phyloP scores from a whole-genome alignment of 768 basidiomycete species.

The Auricularia sp. region DNA sequence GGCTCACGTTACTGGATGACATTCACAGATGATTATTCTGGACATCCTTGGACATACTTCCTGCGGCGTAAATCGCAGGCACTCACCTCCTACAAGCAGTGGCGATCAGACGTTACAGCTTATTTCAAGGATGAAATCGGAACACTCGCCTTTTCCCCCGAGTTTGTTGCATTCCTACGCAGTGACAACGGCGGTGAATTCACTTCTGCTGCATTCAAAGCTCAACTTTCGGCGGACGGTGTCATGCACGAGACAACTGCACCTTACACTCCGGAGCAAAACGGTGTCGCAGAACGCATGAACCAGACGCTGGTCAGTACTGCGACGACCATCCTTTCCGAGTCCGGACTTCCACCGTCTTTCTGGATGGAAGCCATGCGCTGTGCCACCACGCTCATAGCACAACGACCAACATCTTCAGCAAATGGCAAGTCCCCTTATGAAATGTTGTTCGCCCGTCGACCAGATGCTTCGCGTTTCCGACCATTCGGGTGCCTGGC shows the following conservation, averaged over 20 bases:
- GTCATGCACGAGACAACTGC: background rate
- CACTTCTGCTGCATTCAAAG: background rate
- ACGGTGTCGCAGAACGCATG: slow-evolving; percentile 16
- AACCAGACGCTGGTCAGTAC: slow-evolving; percentile 13
- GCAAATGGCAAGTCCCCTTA: background rate
- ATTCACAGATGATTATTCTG: slow-evolving; percentile 11
- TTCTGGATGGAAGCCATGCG: slow-evolving; percentile 17
- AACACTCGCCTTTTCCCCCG: background rate
- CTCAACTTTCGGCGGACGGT: background rate
- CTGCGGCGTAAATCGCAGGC: background rate
- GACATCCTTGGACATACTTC: background rate
- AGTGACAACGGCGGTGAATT: slow-evolving; percentile 11
- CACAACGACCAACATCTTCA: slow-evolving; percentile 13
- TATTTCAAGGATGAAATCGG: background rate
- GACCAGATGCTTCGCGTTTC: background rate
- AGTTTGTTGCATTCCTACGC: slow-evolving; percentile 5
- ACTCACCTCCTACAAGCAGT: background rate
- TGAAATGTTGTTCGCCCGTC: background rate
- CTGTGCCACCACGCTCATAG: slow-evolving; percentile 15
- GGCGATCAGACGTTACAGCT: background rate
- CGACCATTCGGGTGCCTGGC: background rate
- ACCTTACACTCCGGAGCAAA: slow-evolving; percentile 16
- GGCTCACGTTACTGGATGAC: slow-evolving; percentile 11
- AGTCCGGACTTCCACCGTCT: slow-evolving; percentile 3
- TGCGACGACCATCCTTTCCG: slow-evolving; percentile 10